Evolutionary conservation across 371 early-diverging fungal genomes (phyloP).

Genomic region (Mucor plumbeus): DNA sequence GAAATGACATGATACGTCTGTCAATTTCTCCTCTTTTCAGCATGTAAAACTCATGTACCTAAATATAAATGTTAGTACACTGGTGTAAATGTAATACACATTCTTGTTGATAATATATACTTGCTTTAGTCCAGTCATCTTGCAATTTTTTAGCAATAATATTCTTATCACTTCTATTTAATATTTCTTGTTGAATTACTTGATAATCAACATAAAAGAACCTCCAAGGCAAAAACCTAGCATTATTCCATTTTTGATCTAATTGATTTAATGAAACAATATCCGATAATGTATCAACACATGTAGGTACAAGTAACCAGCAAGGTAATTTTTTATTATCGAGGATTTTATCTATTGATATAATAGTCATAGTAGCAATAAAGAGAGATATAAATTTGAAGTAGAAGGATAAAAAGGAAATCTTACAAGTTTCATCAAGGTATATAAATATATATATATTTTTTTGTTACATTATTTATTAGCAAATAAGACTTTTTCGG

Average conservation of each 20-base stretch:
- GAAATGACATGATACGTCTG: conserved; percentile 13
- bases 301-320: conserved; percentile 18
- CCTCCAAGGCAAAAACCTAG: conserved; percentile 16
- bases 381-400: not conserved
- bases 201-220: conserved; percentile 25
- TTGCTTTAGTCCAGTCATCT: conserved; percentile 25
- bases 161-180: not conserved
- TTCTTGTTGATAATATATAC: not conserved
- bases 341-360: conserved; percentile 2
- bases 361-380: not conserved
- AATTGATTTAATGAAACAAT: conserved; percentile 10
- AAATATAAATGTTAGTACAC: not conserved
- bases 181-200: not conserved
- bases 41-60: conserved; percentile 27
- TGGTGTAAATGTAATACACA: not conserved
- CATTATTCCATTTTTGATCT: conserved; percentile 20
- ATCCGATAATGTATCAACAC: conserved; percentile 12
- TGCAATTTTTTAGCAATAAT: conserved; percentile 5
- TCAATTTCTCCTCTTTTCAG: conserved; percentile 29
- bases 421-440: not conserved
- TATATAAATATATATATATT: too few relatives aligned
- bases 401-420: not conserved
- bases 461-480: not conserved
- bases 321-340: conserved; percentile 1
- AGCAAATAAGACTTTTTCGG: not conserved